A percentile compares a stretch with the other conserved stretches of the same genome.
Evolutionary conservation across 192 early-diverging fungal species (phyloP).

Genomic region (Phlyctochytrium planicorne): DNA sequence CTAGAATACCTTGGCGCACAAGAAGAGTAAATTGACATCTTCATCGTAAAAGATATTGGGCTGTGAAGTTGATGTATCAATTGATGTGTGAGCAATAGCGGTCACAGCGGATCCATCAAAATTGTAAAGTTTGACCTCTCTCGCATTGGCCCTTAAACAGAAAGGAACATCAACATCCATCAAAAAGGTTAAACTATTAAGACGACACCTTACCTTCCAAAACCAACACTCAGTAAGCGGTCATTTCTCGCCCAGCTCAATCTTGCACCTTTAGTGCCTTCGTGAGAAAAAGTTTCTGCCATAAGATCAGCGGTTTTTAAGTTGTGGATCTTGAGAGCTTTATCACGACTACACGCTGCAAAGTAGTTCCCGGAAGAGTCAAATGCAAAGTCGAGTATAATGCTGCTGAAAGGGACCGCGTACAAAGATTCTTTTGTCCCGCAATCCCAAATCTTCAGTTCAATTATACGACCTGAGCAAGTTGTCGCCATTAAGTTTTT

Average conservation of each 20-base stretch:
- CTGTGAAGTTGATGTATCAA: neutral
- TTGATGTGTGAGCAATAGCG: neutral
- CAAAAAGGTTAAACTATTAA: neutral
- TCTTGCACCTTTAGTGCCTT: neutral
- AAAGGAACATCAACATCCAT: no score
- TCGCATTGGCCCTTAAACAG: neutral
- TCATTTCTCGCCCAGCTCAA: neutral
- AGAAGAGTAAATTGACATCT: conserved; percentile 71
- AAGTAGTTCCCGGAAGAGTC: conserved; percentile 71
- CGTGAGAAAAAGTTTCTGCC: neutral
- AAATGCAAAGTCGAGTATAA: neutral
- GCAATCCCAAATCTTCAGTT: conserved; percentile 58
- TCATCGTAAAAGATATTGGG: conserved; percentile 58
- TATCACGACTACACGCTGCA: conserved; percentile 50
- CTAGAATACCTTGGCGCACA: conserved; percentile 44
- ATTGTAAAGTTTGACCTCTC: conserved; percentile 6
- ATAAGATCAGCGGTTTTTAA: neutral
- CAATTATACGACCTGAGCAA: conserved; percentile 54
- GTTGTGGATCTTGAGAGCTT: neutral
- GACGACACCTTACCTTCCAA: neutral
- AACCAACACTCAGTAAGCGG: neutral
- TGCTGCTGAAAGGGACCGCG: conserved; percentile 57
- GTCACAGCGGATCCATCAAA: neutral
- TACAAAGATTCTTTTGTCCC: conserved; percentile 26
- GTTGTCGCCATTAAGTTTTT: conserved; percentile 57